Percentiles rank a stretch among this genome's conserved stretches.
These are phyloP conservation scores for Dryas drummondii DNA, from an alignment of 306 rosid genomes.

Conservation along the genomic window DNA sequence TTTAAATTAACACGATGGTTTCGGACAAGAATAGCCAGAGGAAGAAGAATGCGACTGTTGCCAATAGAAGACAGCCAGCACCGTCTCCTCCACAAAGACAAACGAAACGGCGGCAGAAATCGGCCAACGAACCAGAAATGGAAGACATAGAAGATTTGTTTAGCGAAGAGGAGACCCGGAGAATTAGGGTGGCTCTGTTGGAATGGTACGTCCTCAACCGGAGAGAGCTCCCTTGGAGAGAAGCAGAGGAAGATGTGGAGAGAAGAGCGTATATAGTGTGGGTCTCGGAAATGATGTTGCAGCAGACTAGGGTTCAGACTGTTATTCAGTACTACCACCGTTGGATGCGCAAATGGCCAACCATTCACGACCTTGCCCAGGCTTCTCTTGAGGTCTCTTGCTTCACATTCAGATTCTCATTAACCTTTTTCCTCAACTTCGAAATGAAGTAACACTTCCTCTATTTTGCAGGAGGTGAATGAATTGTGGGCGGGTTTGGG, in stretches of 20 bases:
- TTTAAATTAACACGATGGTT: too few relatives aligned
- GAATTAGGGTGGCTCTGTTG: constrained; percentile 50
- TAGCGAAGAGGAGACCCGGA: constrained; percentile 43
- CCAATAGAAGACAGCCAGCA: not conserved
- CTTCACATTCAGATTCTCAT: not conserved
- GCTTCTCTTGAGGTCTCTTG: constrained; percentile 74
- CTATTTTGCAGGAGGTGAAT: constrained; percentile 69
- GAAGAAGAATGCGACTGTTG: not conserved
- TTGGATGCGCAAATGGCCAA: constrained; percentile 88
- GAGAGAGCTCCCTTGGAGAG: constrained; percentile 87
- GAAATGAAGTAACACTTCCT: too few relatives aligned
- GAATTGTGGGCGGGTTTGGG: constrained; percentile 98
- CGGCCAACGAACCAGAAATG: not conserved
- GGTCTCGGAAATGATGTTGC: constrained; percentile 93
- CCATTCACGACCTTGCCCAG: constrained; percentile 58
- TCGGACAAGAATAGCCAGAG: too few relatives aligned
- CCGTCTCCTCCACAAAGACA: not conserved
- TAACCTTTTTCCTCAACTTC: not conserved
- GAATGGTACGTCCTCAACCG: constrained; percentile 70
- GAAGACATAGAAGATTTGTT: constrained; percentile 72
- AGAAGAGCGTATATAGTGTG: constrained; percentile 75
- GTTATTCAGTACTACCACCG: constrained; percentile 69
- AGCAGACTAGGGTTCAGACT: constrained; percentile 88
- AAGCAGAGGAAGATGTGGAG: constrained; percentile 33
- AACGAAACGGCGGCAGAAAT: constrained; percentile 3